Base-by-base conservation (phyloP, 257 asterid genomes). In the Nicotiana obtusifolia region DNA sequence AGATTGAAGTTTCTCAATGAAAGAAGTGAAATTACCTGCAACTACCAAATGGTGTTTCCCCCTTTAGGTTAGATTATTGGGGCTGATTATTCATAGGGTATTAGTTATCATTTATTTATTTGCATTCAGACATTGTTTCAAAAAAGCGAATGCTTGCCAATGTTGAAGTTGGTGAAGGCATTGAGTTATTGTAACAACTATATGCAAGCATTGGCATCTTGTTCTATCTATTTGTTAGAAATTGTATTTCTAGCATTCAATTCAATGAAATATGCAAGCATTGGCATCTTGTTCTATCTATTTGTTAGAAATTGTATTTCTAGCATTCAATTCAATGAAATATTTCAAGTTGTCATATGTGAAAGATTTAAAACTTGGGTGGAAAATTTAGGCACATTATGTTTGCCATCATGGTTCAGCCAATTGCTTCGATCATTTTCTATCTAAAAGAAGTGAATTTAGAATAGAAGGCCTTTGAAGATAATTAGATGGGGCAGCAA, bases 1-100 rank as follows among this genome's bases (percentile, higher is more conserved):
- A 62, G 31, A 41, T 1, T 6, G 77, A 80, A 80, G 77, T 80
- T 54, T 64, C 82, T 1, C 82, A 80, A 30, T 80, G 69, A 17
- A 41, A 13, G 10, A 44, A 44, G 20, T 13, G 3, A 41, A 13
- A 44, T 44, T 71, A 71, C 8, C 16, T 75, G 24, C 0, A 20
- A 24, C 10, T 75, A 26, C 14, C 24, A 26, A 47, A 75, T 49
- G 24, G 5, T 75, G 41, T 49, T 49, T 73, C 62, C 16, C 5
- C 79, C 62, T 75, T 49, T 49, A 33, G 57, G 17, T 41, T 41
- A 52, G 57, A 52, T 14, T 75, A 24, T 49, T 41, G 62, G 24
- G 61, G 2, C n/a, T 47, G 79, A 47, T 7, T 44, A 73, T 14
- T 73, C 8, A 24, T 75, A 75, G 62, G 79, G 16, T 73, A 37